Percentiles rank a stretch among this genome's conserved stretches.
Conservation (phyloP, 805 yeast genomes). For the Candida endomychidarum region DNA sequence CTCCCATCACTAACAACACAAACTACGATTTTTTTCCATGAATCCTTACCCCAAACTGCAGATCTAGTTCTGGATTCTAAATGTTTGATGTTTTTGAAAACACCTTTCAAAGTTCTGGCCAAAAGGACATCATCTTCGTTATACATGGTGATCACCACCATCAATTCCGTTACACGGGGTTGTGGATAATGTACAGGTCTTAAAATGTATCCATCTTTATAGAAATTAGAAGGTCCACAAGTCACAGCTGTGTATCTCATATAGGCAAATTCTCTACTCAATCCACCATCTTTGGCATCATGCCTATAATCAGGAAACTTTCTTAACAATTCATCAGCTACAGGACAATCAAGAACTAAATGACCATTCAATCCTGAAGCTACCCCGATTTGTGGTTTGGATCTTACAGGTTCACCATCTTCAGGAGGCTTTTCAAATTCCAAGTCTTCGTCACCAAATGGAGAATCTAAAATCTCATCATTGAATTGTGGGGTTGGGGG, state of each 20-base stretch:
- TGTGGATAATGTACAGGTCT: slow-evolving; percentile 55
- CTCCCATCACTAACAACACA: slow-evolving; percentile 65
- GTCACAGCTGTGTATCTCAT: slow-evolving; percentile 66
- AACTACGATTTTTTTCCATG: slow-evolving; percentile 63
- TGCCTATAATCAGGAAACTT: slow-evolving; percentile 42
- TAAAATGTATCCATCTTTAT: slow-evolving; percentile 53
- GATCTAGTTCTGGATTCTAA: slow-evolving; percentile 47
- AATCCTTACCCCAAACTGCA: slow-evolving; percentile 50
- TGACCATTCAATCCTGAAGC: slow-evolving; percentile 44
- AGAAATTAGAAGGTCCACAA: slow-evolving; percentile 67
- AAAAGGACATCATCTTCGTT: slow-evolving; percentile 64
- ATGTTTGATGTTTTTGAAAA: slow-evolving; percentile 63
- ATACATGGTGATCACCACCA: slow-evolving; percentile 64
- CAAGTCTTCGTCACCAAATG: slow-evolving; percentile 28
- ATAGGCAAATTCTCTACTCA: slow-evolving; percentile 56
- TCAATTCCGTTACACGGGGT: slow-evolving; percentile 57
- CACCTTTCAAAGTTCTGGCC: slow-evolving; percentile 62
- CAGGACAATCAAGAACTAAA: slow-evolving; percentile 48
- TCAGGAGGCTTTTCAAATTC: slow-evolving; percentile 32
- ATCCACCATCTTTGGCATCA: slow-evolving; percentile 37
- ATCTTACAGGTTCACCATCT: slow-evolving; percentile 31
- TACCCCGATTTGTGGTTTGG: slow-evolving; percentile 33
- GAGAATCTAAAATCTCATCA: slow-evolving; percentile 20
- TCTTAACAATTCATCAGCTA: slow-evolving; percentile 41
- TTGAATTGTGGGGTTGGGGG: slow-evolving; percentile 16